Base-by-base conservation (phyloP, 352 stramenopile species). In the Nothophytophthora sp. region DNA sequence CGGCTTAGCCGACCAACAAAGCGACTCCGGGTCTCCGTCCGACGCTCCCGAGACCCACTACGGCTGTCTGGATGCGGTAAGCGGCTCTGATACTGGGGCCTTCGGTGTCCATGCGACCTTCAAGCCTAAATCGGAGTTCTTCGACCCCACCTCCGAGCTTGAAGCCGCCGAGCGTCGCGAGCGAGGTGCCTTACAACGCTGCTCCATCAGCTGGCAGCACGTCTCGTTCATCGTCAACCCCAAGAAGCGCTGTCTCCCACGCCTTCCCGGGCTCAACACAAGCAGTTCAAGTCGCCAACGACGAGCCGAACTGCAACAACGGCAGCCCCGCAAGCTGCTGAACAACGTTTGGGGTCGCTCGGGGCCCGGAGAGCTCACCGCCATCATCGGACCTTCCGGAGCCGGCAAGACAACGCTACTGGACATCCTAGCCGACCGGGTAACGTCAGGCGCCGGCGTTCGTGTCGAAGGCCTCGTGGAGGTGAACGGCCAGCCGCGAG, bases 201-300 rank as follows among this genome's bases (percentile, higher is more conserved):
- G 76, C 33, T 56, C 55, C 20, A 69, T 87, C 28, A 85, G 73
- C 63, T 87, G 76, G 76, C 58, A 71, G 35, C 79, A 83, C 36
- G 40, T 87, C 33, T 72, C 67, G 50, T 84, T 77, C 57, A 63
- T 61, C 12, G 63, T 81, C 9, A 46, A 71, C n/a, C 32, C 65
- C 23, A 66, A 58, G 45, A 73, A 67, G 20, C 50, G 41, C 12
- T 52, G 43, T 43, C 10, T 55, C 13, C 42, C 54, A 34, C 12
- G 20, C 10, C 35, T 20, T 27, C 50, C 55, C n/a, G 28, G 19
- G 8, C 19, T 20, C 29, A 47, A 23, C 15, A 51, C 19, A 24
- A 16, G 8, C 29, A n/a, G 24, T 7, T 41, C 30, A 37, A 30
- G 20, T 30, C 25, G 27, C 13, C 29, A 35, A 8, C 25, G 30